Base-by-base conservation (phyloP, 441 rosid species). In the Lepidium campestre region DNA sequence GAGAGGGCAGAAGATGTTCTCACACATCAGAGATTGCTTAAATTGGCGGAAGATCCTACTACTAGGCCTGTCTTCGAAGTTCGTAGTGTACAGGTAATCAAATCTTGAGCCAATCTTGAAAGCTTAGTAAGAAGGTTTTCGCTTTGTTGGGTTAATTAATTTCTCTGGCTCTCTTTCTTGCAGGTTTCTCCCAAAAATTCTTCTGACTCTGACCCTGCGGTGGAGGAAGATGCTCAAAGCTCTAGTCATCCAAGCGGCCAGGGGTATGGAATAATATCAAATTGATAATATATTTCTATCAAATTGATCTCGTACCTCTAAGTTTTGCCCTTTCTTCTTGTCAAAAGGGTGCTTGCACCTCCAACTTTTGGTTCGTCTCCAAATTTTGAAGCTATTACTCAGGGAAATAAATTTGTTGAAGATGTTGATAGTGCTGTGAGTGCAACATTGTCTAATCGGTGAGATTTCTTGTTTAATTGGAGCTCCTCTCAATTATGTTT, bases 1-100 rank as follows among this genome's bases (percentile, higher is more conserved):
- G 97, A 94, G 85, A 87, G 96, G 57, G 96, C 99, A 6, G 97
- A 87, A 69, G 97, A 91, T 73, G 97, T 94, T 14, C 81, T 91
- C 1, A 78, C 77, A 4, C 99, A 91, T 67, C 89, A 80, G 73
- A 82, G 87, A 78, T 62, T 94, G 62, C 74, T 94, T 48, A 77
- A 82, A 57, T 72, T 88, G 65, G 99, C 98, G 0, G 92, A 89
- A 67, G 87, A 82, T 74, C 94, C 92, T 58, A 78, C 80, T 13
- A 89, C 83, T 78, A 77, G 85, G 41, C 96, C 87, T 31, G 98
- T 76, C 8, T 89, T 94, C 71, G 93, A 89, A 63, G 95, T 91
- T 75, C 94, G 88, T 71, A 77, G 79, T 22, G 98, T 94, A 31
- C 97, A 86, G 91, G 97, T 89, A 40, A 62, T 2, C 25, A 6